phyloP scores from a whole-genome alignment of 805 yeast species.

The Groenewaldozyma tartarivorans region DNA sequence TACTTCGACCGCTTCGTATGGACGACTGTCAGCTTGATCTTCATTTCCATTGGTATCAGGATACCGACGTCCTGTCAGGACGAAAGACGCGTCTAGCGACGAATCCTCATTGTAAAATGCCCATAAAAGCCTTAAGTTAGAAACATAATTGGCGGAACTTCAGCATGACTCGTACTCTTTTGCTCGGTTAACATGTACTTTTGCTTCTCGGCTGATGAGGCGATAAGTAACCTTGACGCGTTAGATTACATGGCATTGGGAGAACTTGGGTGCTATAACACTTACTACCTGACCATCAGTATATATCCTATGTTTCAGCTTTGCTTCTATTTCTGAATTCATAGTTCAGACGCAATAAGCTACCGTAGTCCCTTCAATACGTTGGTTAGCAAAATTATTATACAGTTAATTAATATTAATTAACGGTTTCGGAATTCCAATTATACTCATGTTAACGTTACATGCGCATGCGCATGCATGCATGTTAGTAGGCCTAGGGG shows the following conservation, averaged over 20 bases:
- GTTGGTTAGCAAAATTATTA: no score
- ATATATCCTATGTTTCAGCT: background rate
- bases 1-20: background rate
- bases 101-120: conserved; percentile 10
- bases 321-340: background rate
- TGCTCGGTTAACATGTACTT: conserved; percentile 14
- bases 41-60: no score
- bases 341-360: no score
- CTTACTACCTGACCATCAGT: conserved; percentile 4
- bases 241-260: background rate
- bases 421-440: background rate
- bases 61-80: conserved; percentile 12
- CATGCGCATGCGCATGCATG: background rate
- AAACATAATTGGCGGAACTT: background rate
- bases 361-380: no score
- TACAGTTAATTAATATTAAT: no score
- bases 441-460: background rate
- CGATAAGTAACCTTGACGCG: conserved; percentile 10
- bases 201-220: conserved; percentile 11
- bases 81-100: conserved; percentile 11
- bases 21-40: no score
- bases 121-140: conserved; percentile 10
- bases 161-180: conserved; percentile 10
- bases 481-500: no score
- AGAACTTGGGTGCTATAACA: background rate